Percentiles rank a stretch among this genome's conserved stretches.
phyloP scores from a whole-genome alignment of 2,329 filamentous ascomycete genomes.

The Neonectria faginata region DNA sequence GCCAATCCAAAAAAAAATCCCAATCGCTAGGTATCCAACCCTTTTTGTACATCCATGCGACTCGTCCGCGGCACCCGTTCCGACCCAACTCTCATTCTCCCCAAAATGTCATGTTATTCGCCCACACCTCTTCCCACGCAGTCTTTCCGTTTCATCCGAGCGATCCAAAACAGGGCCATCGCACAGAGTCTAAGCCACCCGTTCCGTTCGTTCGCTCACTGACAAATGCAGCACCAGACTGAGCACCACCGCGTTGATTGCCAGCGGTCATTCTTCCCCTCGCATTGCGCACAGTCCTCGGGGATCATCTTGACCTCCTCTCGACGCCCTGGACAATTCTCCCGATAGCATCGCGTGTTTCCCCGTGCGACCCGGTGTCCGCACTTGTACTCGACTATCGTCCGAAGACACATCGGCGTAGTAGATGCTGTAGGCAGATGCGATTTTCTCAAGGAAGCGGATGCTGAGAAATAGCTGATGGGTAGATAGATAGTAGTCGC shows the following conservation, averaged over 20 bases:
- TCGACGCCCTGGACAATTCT: conserved; percentile 47
- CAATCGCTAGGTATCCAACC: background rate
- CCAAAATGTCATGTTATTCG: conserved; percentile 12
- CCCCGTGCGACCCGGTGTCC: conserved; percentile 52
- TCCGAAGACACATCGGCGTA: conserved; percentile 50
- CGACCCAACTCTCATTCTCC: background rate
- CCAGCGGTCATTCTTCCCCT: conserved; percentile 43
- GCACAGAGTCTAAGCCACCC: conserved; percentile 1
- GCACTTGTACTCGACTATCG: conserved; percentile 52
- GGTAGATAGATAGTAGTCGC: background rate
- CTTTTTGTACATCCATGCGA: conserved; percentile 25
- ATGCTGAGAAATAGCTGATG: background rate
- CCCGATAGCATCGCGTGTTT: conserved; percentile 51
- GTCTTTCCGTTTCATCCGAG: conserved; percentile 22
- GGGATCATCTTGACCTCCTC: conserved; percentile 48
- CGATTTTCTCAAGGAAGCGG: background rate
- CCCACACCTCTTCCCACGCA: conserved; percentile 3
- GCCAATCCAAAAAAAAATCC: background rate
- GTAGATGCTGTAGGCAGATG: background rate
- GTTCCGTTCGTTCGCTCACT: conserved; percentile 18
- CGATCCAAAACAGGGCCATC: background rate
- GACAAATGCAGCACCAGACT: conserved; percentile 49
- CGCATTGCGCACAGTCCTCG: conserved; percentile 52
- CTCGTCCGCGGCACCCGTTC: background rate
- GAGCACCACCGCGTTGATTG: conserved; percentile 54